Percentiles rank a stretch among this genome's conserved stretches.
These are phyloP conservation scores for Chlamydomonas schloesseri DNA, from an alignment of 139 green algal genomes.

Conservation along the genomic window DNA sequence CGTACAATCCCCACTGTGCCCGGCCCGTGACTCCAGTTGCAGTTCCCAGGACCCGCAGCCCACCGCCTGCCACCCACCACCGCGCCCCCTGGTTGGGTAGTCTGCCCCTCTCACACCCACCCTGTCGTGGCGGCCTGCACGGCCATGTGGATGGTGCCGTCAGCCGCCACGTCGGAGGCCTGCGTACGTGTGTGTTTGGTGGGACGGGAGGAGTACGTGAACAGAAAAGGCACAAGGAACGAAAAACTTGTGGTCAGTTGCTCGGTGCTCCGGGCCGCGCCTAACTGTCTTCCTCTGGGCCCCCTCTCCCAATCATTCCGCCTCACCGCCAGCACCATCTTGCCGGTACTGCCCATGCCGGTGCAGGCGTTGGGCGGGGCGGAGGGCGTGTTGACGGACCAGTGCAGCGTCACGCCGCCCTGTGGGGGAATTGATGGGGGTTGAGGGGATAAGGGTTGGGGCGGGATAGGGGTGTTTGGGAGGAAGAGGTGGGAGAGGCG, in stretches of 20 bases:
- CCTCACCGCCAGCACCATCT: neutral
- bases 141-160: constrained; percentile 22
- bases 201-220: neutral
- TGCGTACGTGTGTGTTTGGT: too few relatives aligned
- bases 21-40: too few relatives aligned
- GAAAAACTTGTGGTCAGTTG: neutral
- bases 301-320: neutral
- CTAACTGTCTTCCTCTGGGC: too few relatives aligned
- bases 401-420: constrained; percentile 19
- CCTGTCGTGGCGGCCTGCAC: neutral
- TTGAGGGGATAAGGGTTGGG: too few relatives aligned
- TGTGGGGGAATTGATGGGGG: neutral
- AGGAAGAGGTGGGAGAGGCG: neutral
- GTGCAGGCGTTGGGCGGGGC: constrained; percentile 6
- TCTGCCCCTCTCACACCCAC: neutral
- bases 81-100: neutral
- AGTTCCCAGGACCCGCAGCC: too few relatives aligned
- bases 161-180: neutral
- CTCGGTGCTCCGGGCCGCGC: too few relatives aligned
- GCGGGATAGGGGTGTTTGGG: neutral
- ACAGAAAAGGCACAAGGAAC: neutral
- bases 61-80: too few relatives aligned
- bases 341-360: neutral
- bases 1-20: too few relatives aligned
- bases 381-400: constrained; percentile 11